A percentile compares a stretch with the other conserved stretches of the same genome.
Conservation (phyloP, 768 basidiomycete genomes). For the Saitozyma sp. region DNA sequence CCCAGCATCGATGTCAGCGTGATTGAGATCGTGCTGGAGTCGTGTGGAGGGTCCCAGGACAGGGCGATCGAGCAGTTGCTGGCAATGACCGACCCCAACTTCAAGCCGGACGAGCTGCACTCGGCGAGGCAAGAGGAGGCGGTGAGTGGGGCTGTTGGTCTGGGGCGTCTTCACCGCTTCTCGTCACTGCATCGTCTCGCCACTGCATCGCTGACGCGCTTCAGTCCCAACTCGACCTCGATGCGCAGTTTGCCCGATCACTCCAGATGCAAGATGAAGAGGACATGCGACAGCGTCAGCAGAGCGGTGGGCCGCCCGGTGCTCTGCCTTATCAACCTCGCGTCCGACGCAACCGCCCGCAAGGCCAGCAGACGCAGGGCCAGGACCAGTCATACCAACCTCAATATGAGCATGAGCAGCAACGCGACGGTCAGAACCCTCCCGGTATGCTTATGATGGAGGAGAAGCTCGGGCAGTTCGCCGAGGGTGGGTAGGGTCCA, state of each 20-base stretch:
- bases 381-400: conserved; percentile 9
- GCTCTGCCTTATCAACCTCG: conserved; percentile 51
- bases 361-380: conserved; percentile 11
- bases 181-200: not conserved
- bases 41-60: conserved; percentile 41
- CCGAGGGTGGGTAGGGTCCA: conserved; percentile 38
- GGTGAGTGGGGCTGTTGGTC: conserved; percentile 24
- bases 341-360: conserved; percentile 25
- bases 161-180: not conserved
- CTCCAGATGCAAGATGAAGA: conserved; percentile 50
- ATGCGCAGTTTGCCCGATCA: conserved; percentile 51
- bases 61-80: conserved; percentile 51
- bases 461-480: conserved; percentile 46
- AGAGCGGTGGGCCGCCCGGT: conserved; percentile 10
- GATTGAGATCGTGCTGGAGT: conserved; percentile 49
- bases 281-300: conserved; percentile 8
- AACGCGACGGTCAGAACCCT: conserved; percentile 23
- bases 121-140: conserved; percentile 28
- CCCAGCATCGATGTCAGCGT: conserved; percentile 47
- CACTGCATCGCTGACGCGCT: not conserved
- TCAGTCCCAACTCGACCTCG: conserved; percentile 48
- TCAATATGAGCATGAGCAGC: conserved; percentile 10
- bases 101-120: conserved; percentile 41
- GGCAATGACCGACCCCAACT: conserved; percentile 51
- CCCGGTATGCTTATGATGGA: conserved; percentile 46